Evolutionary conservation across 2,329 filamentous ascomycete species (phyloP).

Genomic region (Penicillium sp.): DNA sequence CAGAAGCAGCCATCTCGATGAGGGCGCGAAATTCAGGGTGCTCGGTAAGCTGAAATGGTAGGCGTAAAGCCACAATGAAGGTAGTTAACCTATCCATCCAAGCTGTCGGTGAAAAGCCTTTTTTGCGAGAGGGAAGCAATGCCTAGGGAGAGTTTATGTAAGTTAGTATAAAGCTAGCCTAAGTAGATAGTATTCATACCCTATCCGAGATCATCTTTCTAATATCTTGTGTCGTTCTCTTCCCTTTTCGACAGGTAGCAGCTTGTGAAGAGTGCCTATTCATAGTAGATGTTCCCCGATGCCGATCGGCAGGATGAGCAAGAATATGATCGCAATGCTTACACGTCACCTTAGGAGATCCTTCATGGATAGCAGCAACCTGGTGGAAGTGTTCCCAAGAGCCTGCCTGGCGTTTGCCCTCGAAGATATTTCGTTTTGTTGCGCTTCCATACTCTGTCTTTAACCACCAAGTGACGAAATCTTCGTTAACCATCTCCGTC

Average conservation of each 20-base stretch:
- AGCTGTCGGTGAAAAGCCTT: not conserved
- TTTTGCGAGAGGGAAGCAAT: not conserved
- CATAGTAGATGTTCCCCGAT: conserved; percentile 2
- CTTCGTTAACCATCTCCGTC: conserved; percentile 6
- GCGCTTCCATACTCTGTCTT: conserved; percentile 5
- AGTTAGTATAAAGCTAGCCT: not conserved
- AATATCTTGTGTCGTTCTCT: not conserved
- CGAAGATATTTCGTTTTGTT: conserved; percentile 8
- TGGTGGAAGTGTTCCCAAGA: conserved; percentile 1
- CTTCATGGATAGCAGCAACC: conserved; percentile 1
- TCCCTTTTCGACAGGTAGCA: not conserved
- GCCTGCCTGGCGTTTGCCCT: conserved; percentile 3
- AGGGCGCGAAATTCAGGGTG: conserved; percentile 7
- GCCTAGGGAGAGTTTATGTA: not conserved
- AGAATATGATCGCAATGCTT: not conserved
- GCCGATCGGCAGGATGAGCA: not conserved
- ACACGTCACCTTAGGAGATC: conserved; percentile 3
- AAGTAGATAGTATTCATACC: not conserved
- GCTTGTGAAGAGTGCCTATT: not conserved
- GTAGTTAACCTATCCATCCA: conserved; percentile 2
- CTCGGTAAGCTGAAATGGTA: conserved; percentile 5
- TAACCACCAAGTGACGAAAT: conserved; percentile 7
- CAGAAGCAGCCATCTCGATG: conserved; percentile 1
- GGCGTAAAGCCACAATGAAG: not conserved
- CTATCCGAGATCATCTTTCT: not conserved